Base-by-base conservation (phyloP, 2,329 filamentous ascomycete genomes). In the Myriosclerotinia scirpicola region DNA sequence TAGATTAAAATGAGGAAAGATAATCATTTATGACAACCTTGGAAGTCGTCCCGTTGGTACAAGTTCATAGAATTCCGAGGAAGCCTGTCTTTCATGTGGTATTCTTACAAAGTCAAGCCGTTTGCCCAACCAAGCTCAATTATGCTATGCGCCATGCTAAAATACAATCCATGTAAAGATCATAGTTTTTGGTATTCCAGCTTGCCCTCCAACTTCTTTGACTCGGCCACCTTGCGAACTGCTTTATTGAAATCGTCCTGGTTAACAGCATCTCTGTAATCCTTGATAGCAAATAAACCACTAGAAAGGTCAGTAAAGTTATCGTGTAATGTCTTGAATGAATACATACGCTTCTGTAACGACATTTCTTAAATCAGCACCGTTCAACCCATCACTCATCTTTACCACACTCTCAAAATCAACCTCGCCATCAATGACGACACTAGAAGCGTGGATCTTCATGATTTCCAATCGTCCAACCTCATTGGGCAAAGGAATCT, bases 241-340 rank as follows among this genome's bases (percentile, higher is more conserved):
- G 95, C 95, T 82, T 97, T 97, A 84, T 97, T 99, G 87, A 98
- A 97, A 77, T 99, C 95, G 76, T 99, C 95, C 79, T 99, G 95
- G 81, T 91, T 98, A 80, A 99, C 91, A 15, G 93, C 88, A 75
- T 99, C 95, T 69, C 96, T 85, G 79, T 98, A 97, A 77, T 97
- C 95, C 80, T 98, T 98, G 85, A 99, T 99, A 54, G 95, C 93
- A 79, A 97, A 98, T 50, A 99, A 82, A 70, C 95, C 95, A 72
- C 92, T 96, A 69, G 60, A 70, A 3, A 56, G 60, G 59, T 60
- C 75, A 67, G 70, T 69, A 34, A 68, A 59, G 17, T 30, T 17
- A 30, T 50, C 11, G 34, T 67, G 26, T 50, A 34, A 50, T 48
- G 34, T 36, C 38, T 22, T 14, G 26, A 55, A 50, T 34, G 62